These are phyloP conservation scores for Cryptococcus maquisensis DNA, from an alignment of 1,284 basidiomycete genomes.

Conservation along the genomic window DNA sequence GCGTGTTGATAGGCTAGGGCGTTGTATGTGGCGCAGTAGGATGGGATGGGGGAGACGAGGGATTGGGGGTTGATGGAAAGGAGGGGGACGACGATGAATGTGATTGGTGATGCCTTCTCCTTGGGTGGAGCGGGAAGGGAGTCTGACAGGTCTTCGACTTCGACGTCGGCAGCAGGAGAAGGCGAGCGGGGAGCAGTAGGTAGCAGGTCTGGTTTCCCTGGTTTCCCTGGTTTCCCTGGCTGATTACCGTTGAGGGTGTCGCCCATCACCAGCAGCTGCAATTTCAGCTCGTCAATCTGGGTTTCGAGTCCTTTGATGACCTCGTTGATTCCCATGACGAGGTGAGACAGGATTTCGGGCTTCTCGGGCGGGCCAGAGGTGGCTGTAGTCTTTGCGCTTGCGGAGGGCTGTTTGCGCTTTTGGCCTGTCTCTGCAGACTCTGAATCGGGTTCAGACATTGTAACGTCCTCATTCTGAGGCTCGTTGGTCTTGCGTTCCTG, in stretches of 20 bases:
- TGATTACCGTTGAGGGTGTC: slow-evolving; percentile 36
- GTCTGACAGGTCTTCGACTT: neutral
- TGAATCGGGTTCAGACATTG: neutral
- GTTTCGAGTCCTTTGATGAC: slow-evolving; percentile 70
- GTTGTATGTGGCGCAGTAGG: slow-evolving; percentile 44
- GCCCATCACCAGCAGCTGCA: slow-evolving; percentile 29
- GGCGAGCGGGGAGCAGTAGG: slow-evolving; percentile 29
- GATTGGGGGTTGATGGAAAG: slow-evolving; percentile 35
- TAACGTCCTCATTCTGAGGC: neutral
- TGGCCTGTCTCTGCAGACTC: neutral
- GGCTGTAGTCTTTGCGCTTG: neutral
- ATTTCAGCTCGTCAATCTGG: slow-evolving; percentile 51
- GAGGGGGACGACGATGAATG: slow-evolving; percentile 38
- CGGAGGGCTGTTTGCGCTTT: neutral
- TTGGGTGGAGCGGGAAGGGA: neutral
- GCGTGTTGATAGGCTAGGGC: slow-evolving; percentile 35
- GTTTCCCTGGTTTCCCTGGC: neutral
- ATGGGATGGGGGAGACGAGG: slow-evolving; percentile 37
- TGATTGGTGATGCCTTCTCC: slow-evolving; percentile 7
- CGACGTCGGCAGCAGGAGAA: slow-evolving; percentile 2
- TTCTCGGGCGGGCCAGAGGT: slow-evolving; percentile 3
- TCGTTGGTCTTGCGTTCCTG: neutral
- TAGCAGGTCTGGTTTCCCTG: slow-evolving; percentile 13
- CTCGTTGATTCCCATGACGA: slow-evolving; percentile 71
- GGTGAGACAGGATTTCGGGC: slow-evolving; percentile 55